Conservation (phyloP, 305 asterid genomes). For the Fraxinus dipetala region DNA sequence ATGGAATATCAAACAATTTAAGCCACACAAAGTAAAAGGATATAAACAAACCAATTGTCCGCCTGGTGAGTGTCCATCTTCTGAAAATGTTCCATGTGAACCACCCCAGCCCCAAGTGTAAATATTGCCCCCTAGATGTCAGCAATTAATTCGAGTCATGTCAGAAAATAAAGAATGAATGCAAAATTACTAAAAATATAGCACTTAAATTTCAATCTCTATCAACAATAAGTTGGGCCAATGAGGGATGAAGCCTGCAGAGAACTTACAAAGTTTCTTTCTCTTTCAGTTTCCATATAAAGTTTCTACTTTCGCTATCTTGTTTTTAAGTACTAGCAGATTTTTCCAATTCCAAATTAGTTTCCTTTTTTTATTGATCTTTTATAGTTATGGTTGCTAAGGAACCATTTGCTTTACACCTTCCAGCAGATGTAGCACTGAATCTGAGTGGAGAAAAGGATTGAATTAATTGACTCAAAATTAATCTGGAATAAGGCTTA, state of each 20-base stretch:
- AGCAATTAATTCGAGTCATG: constrained; percentile 20
- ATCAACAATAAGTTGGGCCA: not conserved
- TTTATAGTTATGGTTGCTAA: not conserved
- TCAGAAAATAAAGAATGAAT: not conserved
- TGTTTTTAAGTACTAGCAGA: not conserved
- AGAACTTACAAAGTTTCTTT: not conserved
- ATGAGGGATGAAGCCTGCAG: not conserved
- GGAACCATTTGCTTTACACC: not conserved
- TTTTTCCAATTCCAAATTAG: not conserved
- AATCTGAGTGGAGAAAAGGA: not conserved
- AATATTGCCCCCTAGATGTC: constrained; percentile 53
- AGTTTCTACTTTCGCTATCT: not conserved
- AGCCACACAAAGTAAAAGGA: constrained; percentile 7
- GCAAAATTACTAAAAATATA: not conserved
- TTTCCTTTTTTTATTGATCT: not conserved
- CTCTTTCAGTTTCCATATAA: not conserved
- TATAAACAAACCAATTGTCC: constrained; percentile 80
- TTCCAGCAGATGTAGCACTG: not conserved
- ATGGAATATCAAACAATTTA: not conserved
- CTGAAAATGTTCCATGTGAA: constrained; percentile 82
- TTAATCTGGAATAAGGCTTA: not conserved
- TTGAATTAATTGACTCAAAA: not conserved
- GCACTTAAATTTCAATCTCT: not conserved
- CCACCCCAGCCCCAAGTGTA: constrained; percentile 99
- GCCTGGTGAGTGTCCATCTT: constrained; percentile 89